Percentiles rank a stretch among this genome's conserved stretches.
phyloP scores from a whole-genome alignment of 78 protist genomes.

The Bodo saltans region DNA sequence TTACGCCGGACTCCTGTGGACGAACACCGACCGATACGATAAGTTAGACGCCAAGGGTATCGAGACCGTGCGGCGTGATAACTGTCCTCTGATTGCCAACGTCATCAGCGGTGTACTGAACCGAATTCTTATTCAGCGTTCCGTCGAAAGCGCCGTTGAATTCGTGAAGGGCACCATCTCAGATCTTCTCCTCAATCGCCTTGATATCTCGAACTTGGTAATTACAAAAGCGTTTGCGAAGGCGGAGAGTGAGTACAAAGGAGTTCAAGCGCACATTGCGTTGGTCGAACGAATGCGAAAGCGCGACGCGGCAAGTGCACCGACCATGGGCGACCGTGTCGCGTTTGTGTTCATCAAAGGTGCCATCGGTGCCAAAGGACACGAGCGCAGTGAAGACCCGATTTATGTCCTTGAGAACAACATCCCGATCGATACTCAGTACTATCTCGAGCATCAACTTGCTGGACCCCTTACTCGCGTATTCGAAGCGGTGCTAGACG shows the following conservation, averaged over 20 bases:
- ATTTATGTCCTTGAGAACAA: conserved; percentile 91
- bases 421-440: conserved; percentile 88
- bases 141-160: conserved; percentile 63
- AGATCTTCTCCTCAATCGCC: conserved; percentile 76
- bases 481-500: conserved; percentile 82
- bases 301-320: conserved; percentile 91
- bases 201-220: conserved; percentile 95
- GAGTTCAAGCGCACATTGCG: conserved; percentile 90
- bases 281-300: conserved; percentile 93
- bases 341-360: conserved; percentile 95
- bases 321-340: conserved; percentile 97
- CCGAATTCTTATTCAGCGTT: conserved; percentile 75
- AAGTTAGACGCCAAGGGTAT: conserved; percentile 97
- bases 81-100: conserved; percentile 83
- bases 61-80: conserved; percentile 96
- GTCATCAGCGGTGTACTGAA: conserved; percentile 68
- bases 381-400: conserved; percentile 98
- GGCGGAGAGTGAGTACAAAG: conserved; percentile 48
- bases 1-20: conserved; percentile 98
- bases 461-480: conserved; percentile 84
- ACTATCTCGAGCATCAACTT: conserved; percentile 96
- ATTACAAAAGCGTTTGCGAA: conserved; percentile 86
- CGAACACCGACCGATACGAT: conserved; percentile 75
- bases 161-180: conserved; percentile 72
- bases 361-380: conserved; percentile 74